These are phyloP conservation scores for Coelastrella sp. DNA, from an alignment of 139 green algal genomes.

Conservation along the genomic window DNA sequence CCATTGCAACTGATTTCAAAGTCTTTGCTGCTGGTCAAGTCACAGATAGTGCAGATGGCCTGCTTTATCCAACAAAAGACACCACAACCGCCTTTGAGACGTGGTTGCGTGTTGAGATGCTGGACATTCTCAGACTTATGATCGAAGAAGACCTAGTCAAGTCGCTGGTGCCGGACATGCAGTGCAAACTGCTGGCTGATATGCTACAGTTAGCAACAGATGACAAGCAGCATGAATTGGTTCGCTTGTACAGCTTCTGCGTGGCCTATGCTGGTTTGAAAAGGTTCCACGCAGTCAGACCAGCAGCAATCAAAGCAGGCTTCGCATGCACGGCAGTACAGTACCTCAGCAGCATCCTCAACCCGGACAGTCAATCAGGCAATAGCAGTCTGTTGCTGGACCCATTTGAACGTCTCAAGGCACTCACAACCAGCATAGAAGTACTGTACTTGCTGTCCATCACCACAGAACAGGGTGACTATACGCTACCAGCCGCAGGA, in stretches of 20 bases:
- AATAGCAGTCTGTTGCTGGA: conserved; percentile 1
- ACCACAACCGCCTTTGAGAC: conserved; percentile 27
- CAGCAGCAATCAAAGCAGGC: background rate
- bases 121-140: conserved; percentile 41
- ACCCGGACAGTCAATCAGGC: background rate
- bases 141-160: conserved; percentile 30
- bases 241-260: conserved; percentile 33
- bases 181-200: conserved; percentile 28
- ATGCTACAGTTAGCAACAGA: background rate
- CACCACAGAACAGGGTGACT: conserved; percentile 23
- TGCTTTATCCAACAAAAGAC: conserved; percentile 42
- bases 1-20: conserved; percentile 37
- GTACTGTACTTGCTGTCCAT: conserved; percentile 4
- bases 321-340: background rate
- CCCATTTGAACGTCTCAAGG: conserved; percentile 40
- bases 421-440: background rate
- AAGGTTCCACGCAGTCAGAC: conserved; percentile 12
- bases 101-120: conserved; percentile 47
- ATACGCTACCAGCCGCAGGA: background rate
- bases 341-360: background rate
- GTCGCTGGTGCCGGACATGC: conserved; percentile 44
- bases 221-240: background rate
- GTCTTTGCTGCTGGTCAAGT: conserved; percentile 1
- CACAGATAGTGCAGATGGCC: conserved; percentile 30
- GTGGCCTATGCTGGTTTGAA: conserved; percentile 27